Evolutionary conservation across 2,329 filamentous ascomycete genomes (phyloP), one percentile per base, ranked within the genome.

Genomic region (Hansfordia pulvinata): DNA sequence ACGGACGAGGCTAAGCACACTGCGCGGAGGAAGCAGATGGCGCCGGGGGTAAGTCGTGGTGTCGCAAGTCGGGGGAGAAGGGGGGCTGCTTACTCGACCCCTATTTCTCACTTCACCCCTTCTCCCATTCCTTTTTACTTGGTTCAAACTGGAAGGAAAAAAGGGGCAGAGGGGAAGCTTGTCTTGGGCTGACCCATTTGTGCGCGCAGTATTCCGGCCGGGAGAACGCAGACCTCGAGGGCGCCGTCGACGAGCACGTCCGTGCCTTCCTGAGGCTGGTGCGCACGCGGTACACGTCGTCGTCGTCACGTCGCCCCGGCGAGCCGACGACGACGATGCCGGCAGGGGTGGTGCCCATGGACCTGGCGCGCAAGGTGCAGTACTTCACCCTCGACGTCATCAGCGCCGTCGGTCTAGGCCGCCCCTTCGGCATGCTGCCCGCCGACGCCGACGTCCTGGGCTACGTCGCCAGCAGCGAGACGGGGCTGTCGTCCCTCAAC

Each of bases 201-300:
- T 31, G 14, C 16, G 22, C 23, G 17, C 24, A 63, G 62, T 73
- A 71, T 37, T 61, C 65, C 3, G 65, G 66, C 3, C 58, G 62
- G 28, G 67, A 70, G 26, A 69, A 70, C 19, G 48, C 54, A 2
- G 49, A 52, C 1, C 42, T 71, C 3, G 66, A 72, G 32, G 36
- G 41, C 1, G 53, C 58, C 4, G 55, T 74, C 15, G 60, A 73
- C 31, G 33, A n/a, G n/a, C n/a, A n/a, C n/a, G n/a, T n/a, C n/a
- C n/a, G n/a, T n/a, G n/a, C n/a, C n/a, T n/a, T n/a, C n/a, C n/a
- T n/a, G n/a, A n/a, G n/a, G n/a, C n/a, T n/a, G n/a, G n/a, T n/a
- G n/a, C n/a, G n/a, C n/a, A n/a, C n/a, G n/a, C n/a, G n/a, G n/a
- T n/a, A n/a, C n/a, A n/a, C n/a, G n/a, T n/a, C n/a, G n/a, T n/a